Evolutionary conservation across 1,284 basidiomycete genomes (phyloP).

Genomic region (Irpex sp.): DNA sequence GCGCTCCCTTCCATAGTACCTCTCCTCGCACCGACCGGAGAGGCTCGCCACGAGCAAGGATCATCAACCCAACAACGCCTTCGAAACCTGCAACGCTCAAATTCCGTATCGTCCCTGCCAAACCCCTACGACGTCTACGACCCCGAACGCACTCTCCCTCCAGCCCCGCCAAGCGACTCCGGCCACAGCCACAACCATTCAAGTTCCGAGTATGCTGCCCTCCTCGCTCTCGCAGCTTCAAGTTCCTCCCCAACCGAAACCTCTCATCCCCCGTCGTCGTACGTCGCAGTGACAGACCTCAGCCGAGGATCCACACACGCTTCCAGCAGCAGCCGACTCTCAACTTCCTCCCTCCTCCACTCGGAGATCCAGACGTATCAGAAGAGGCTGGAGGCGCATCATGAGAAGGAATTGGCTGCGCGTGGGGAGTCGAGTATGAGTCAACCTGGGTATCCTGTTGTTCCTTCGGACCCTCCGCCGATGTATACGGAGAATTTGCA

Average conservation of each 20-base stretch:
- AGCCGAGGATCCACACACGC: slow-evolving; percentile 16
- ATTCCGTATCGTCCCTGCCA: slow-evolving; percentile 15
- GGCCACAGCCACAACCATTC: neutral
- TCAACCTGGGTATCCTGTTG: slow-evolving; percentile 6
- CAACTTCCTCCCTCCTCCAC: slow-evolving; percentile 3
- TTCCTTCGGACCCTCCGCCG: slow-evolving; percentile 25
- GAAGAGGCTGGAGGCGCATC: slow-evolving; percentile 26
- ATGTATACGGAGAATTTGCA: slow-evolving; percentile 16
- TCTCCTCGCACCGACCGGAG: neutral
- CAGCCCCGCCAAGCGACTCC: neutral
- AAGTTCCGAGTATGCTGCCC: slow-evolving; percentile 6
- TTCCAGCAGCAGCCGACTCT: neutral
- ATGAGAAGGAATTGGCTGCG: slow-evolving; percentile 18
- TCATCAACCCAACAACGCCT: neutral
- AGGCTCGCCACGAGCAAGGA: neutral
- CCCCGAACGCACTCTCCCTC: slow-evolving; percentile 10
- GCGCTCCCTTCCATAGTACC: neutral
- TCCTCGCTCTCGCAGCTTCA: slow-evolving; percentile 2
- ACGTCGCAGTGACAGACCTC: slow-evolving; percentile 9
- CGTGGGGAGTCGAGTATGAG: slow-evolving; percentile 10
- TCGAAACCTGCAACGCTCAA: slow-evolving; percentile 8
- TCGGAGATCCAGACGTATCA: slow-evolving; percentile 24
- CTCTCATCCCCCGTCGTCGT: slow-evolving; percentile 13
- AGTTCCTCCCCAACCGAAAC: slow-evolving; percentile 12
- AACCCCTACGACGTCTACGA: slow-evolving; percentile 22